These are phyloP conservation scores for Entrophospora sp. DNA, from an alignment of 192 early-diverging fungal species.

Conservation along the genomic window DNA sequence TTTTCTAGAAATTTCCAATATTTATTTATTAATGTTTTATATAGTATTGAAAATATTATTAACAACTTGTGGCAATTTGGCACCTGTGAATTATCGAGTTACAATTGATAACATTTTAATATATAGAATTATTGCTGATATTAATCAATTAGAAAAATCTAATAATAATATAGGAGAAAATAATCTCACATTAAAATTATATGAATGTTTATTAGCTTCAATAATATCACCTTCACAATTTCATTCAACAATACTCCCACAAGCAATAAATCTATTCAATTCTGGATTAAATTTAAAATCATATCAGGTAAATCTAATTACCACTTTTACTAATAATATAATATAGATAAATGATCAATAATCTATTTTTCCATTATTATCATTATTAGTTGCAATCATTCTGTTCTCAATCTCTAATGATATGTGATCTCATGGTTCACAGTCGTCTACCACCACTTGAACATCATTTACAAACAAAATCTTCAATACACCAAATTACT, in stretches of 20 bases:
- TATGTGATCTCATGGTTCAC: conserved; percentile 50
- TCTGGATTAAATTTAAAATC: conserved; percentile 29
- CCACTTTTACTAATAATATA: not conserved
- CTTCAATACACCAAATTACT: no score
- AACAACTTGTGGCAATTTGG: conserved; percentile 19
- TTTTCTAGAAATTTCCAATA: not conserved
- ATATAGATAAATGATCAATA: not conserved
- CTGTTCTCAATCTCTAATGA: conserved; percentile 33
- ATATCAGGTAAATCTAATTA: conserved; percentile 20
- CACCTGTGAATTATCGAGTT: conserved; percentile 17
- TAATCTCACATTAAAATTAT: conserved; percentile 6
- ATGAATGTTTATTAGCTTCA: conserved; percentile 35
- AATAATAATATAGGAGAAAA: not conserved
- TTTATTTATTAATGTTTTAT: not conserved
- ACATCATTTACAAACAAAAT: not conserved
- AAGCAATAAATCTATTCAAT: conserved; percentile 29
- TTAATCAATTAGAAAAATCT: conserved; percentile 15
- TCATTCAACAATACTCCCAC: conserved; percentile 33
- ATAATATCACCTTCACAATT: conserved; percentile 28
- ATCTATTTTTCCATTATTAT: not conserved
- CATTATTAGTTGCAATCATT: conserved; percentile 23
- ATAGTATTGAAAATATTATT: conserved; percentile 21
- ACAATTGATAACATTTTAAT: conserved; percentile 27
- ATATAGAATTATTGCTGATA: conserved; percentile 21
- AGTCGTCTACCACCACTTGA: conserved; percentile 43